Conservation (phyloP, 192 early-diverging fungal species). For the Coemansia sp. region DNA sequence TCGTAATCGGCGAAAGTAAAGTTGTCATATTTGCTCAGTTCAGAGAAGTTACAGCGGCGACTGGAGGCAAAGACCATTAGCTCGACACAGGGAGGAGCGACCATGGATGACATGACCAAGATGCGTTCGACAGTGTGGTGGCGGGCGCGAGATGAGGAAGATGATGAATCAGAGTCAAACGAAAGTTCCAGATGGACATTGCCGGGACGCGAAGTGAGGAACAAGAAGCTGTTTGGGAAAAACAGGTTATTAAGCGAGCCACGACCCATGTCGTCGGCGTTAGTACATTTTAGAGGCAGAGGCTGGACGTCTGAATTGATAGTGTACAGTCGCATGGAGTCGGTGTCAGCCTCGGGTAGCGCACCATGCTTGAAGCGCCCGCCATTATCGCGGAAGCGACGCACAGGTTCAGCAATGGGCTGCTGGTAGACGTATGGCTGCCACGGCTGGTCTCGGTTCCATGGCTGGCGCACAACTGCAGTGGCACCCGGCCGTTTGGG, state of each 20-base stretch:
- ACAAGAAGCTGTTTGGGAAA: constrained; percentile 13
- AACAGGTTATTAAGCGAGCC: constrained; percentile 32
- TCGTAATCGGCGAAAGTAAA: constrained; percentile 53
- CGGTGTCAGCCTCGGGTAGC: constrained; percentile 10
- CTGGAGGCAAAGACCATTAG: constrained; percentile 52
- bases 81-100: constrained; percentile 41
- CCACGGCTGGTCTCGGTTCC: constrained; percentile 30
- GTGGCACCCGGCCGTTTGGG: constrained; percentile 4
- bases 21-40: constrained; percentile 39
- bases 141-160: neutral
- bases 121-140: constrained; percentile 42
- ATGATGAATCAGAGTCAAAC: neutral
- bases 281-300: constrained; percentile 24
- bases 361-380: neutral
- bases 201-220: constrained; percentile 14
- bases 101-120: constrained; percentile 25
- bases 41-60: constrained; percentile 26
- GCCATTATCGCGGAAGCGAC: constrained; percentile 4
- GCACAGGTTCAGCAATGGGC: constrained; percentile 14
- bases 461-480: constrained; percentile 36
- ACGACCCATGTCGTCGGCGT: constrained; percentile 32
- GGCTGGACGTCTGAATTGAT: constrained; percentile 17
- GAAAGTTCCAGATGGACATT: constrained; percentile 48
- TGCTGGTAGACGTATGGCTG: constrained; percentile 38
- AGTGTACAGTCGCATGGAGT: constrained; percentile 16